Evolutionary conservation across 352 stramenopile genomes (phyloP).

Genomic region (Phytopythium aichiense): DNA sequence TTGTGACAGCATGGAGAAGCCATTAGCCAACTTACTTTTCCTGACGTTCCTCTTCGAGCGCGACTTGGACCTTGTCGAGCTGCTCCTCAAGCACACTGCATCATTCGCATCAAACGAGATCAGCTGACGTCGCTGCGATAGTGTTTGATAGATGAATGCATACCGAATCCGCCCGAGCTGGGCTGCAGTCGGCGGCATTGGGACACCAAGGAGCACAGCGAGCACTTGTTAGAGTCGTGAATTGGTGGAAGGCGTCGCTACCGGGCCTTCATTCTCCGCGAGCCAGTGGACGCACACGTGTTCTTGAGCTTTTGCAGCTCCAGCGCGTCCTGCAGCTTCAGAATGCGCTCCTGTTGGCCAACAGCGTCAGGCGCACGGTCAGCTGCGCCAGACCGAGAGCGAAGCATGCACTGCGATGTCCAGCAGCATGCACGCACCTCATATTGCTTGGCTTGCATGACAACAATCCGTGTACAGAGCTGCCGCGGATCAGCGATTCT

Average conservation of each 20-base stretch:
- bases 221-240: not conserved
- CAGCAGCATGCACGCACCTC: slow-evolving; percentile 17
- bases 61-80: slow-evolving; percentile 52
- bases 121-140: not conserved
- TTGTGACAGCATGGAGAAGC: not conserved
- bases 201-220: not conserved
- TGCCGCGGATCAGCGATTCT: too few relatives aligned
- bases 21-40: slow-evolving; percentile 44
- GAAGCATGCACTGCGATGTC: not conserved
- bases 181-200: slow-evolving; percentile 20
- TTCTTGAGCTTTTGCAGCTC: slow-evolving; percentile 83
- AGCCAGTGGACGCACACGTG: slow-evolving; percentile 38
- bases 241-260: not conserved
- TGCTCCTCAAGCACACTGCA: slow-evolving; percentile 56
- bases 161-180: slow-evolving; percentile 63
- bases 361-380: not conserved
- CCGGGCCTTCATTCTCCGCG: not conserved
- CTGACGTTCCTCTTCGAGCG: slow-evolving; percentile 60
- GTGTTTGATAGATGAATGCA: not conserved
- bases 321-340: slow-evolving; percentile 75
- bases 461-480: not conserved
- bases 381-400: not conserved
- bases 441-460: slow-evolving; percentile 71
- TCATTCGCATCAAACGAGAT: not conserved
- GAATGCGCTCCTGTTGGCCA: slow-evolving; percentile 49